A percentile compares a stretch with the other conserved stretches of the same genome.
phyloP scores from a whole-genome alignment of 2,329 filamentous ascomycete genomes.

The Albophoma yamanashiensis region DNA sequence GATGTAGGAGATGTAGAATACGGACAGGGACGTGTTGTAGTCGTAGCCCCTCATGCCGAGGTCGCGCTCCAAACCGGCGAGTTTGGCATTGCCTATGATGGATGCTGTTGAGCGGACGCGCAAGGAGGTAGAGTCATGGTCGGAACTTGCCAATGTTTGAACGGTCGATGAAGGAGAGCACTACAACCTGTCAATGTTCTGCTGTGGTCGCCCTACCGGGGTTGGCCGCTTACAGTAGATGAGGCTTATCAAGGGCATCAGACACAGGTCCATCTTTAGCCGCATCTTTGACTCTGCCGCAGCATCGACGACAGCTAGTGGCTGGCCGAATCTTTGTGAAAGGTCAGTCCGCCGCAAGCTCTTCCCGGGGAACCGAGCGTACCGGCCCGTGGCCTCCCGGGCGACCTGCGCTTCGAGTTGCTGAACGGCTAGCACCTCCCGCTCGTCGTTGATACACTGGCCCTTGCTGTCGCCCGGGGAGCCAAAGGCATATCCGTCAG shows the following conservation, averaged over 20 bases:
- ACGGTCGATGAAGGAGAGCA: slow-evolving; percentile 46
- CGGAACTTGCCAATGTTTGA: slow-evolving; percentile 48
- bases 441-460: background rate
- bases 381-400: background rate
- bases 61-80: slow-evolving; percentile 46
- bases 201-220: too few species aligned
- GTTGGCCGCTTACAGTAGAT: slow-evolving; percentile 38
- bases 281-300: slow-evolving; percentile 45
- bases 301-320: slow-evolving; percentile 38
- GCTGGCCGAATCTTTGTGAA: slow-evolving; percentile 30
- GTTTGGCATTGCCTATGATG: slow-evolving; percentile 40
- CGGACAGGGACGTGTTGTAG: slow-evolving; percentile 49
- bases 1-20: slow-evolving; percentile 57
- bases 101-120: background rate
- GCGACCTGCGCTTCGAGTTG: background rate
- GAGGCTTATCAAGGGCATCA: slow-evolving; percentile 52
- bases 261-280: slow-evolving; percentile 52
- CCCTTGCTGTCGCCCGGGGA: background rate
- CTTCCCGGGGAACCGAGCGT: background rate
- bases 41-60: slow-evolving; percentile 43
- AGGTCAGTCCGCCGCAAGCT: background rate
- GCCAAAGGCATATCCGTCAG: background rate
- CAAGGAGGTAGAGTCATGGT: too few species aligned
- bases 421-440: background rate
- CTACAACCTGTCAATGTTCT: background rate